phyloP scores from a whole-genome alignment of 192 early-diverging fungal genomes.

The Podila clonocystis region DNA sequence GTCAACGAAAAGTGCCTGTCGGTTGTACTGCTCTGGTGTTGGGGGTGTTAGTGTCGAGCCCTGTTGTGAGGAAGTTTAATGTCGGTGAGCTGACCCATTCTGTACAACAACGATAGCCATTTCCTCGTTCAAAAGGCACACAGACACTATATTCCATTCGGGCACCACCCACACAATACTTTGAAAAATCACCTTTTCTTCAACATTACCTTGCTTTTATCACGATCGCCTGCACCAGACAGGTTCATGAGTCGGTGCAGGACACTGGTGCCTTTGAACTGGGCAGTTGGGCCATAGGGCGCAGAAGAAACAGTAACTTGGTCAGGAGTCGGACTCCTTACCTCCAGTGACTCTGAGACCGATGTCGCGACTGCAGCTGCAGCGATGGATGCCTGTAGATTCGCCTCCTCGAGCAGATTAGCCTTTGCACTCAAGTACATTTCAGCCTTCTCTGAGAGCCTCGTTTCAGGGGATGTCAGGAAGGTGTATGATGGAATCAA shows the following conservation, averaged over 20 bases:
- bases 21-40: not conserved
- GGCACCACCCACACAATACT: too few species aligned
- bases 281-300: slow-evolving; percentile 17
- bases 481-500: slow-evolving; percentile 31
- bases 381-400: slow-evolving; percentile 29
- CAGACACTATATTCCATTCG: too few species aligned
- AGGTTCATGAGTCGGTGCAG: slow-evolving; percentile 44
- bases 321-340: slow-evolving; percentile 23
- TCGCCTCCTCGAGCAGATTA: slow-evolving; percentile 24
- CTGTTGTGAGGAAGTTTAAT: not conserved
- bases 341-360: too few species aligned
- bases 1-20: not conserved
- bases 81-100: too few species aligned
- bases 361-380: slow-evolving; percentile 13
- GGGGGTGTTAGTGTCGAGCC: not conserved
- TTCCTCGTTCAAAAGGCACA: too few species aligned
- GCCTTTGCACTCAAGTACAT: slow-evolving; percentile 25
- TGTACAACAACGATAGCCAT: too few species aligned
- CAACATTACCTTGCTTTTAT: slow-evolving; percentile 1
- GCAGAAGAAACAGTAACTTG: not conserved
- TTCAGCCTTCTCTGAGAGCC: slow-evolving; percentile 38
- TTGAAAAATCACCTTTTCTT: not conserved
- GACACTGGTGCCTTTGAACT: slow-evolving; percentile 28
- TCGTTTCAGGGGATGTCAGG: slow-evolving; percentile 11
- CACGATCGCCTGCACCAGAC: slow-evolving; percentile 21